Percentiles rank a stretch among this genome's conserved stretches.
phyloP scores from a whole-genome alignment of 192 early-diverging fungal species.

The Glomus cerebriforme region DNA sequence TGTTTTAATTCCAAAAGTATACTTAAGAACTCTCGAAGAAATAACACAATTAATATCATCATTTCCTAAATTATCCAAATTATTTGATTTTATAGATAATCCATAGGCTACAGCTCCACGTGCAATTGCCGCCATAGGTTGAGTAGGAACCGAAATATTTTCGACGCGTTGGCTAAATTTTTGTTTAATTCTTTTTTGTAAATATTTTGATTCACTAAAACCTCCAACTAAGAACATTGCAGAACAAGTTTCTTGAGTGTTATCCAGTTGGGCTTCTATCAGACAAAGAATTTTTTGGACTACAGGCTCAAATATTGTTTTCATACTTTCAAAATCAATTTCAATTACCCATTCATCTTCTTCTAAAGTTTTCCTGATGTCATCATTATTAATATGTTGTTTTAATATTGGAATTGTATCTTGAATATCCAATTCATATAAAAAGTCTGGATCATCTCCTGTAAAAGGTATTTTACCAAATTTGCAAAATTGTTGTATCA shows the following conservation, averaged over 20 bases:
- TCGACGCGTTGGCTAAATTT: constrained; percentile 45
- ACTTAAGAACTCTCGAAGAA: neutral
- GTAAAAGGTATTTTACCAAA: no score
- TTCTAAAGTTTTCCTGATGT: constrained; percentile 35
- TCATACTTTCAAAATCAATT: constrained; percentile 45
- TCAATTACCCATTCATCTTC: constrained; percentile 45
- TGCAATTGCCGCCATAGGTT: constrained; percentile 53
- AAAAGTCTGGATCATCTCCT: no score
- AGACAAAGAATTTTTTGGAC: constrained; percentile 51
- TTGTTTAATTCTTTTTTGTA: constrained; percentile 50
- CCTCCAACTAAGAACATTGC: constrained; percentile 60
- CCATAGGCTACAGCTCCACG: constrained; percentile 33
- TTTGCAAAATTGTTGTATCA: neutral
- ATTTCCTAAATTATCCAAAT: constrained; percentile 43
- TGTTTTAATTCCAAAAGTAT: constrained; percentile 1
- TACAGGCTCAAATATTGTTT: constrained; percentile 59
- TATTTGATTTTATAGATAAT: neutral
- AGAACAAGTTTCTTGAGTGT: constrained; percentile 40
- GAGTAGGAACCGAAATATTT: constrained; percentile 49
- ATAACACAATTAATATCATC: constrained; percentile 13
- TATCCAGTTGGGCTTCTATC: constrained; percentile 52
- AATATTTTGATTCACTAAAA: constrained; percentile 56
- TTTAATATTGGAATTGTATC: neutral
- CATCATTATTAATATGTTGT: neutral
- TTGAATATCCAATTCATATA: no score